Base-by-base conservation (phyloP, 2,329 filamentous ascomycete genomes). In the Chrysoporthe austroafricana region DNA sequence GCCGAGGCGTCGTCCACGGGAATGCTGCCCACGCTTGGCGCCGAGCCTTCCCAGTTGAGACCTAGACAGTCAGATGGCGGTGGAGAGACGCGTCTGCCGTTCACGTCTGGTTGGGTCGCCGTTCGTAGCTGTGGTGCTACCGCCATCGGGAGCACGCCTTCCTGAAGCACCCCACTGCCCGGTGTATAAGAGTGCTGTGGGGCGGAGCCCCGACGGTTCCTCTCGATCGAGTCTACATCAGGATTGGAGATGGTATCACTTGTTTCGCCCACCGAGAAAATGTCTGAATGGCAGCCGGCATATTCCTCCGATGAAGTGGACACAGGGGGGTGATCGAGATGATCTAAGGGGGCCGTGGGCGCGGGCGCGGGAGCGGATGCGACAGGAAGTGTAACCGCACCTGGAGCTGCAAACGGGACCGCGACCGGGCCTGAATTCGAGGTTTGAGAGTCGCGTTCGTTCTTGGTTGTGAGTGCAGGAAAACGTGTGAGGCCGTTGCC, bases 281-380 rank as follows among this genome's bases (percentile, higher is more conserved):
- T 44, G 34, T 70, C 69, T 43, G 66, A 66, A 26, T 61, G 63
- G 26, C 57, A 63, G 21, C 69, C 63, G 62, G 34, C 50, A 58
- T 48, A 57, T 16, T 70, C 69, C 42, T 70, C 69, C 58, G 69
- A 66, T 34, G 66, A 66, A 46, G 63, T 69, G 18, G 69, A 70
- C 18, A 62, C 62, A n/a, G 65, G 36, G 13, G 63, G 65, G 21
- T 60, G 66, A 26, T 58, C 6, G 34, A 42, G 61, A 18, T 56
- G 62, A 34, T 63, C 62, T 13, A 61, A n/a, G 5, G 59, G 26
- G 14, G 59, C n/a, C 4, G 62, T 14, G 13, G 34, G 34, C 3
- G 57, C 21, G 42, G 44, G 43, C 32, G 50, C 50, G 13, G 50
- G 11, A 7, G 50, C 50, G 46, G 18, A 3, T 7, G 46, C n/a